Percentiles rank a stretch among this genome's conserved stretches.
phyloP scores from a whole-genome alignment of 345 rosid genomes.

The Syzygium aromaticum region DNA sequence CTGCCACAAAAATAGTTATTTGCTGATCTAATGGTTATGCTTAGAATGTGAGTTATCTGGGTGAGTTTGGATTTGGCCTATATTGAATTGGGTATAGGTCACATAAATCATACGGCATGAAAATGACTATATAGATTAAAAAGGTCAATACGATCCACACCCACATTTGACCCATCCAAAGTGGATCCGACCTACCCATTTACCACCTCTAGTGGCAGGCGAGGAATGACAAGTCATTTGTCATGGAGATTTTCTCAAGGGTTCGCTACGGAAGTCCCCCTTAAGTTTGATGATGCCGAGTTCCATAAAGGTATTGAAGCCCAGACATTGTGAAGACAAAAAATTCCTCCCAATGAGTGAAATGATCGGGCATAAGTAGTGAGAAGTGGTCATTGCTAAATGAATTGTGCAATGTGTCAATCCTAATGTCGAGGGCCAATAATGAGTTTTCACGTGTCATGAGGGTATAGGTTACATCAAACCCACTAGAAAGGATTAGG shows the following conservation, averaged over 20 bases:
- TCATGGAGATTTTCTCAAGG: not conserved
- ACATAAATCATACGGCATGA: not conserved
- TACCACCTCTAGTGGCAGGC: not conserved
- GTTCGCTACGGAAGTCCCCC: accelerated
- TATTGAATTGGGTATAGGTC: not conserved
- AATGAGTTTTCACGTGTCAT: not conserved
- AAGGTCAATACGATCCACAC: not conserved
- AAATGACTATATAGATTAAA: not conserved
- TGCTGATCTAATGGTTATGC: not conserved
- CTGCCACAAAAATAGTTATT: not conserved
- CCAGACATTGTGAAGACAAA: not conserved
- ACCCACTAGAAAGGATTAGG: not conserved
- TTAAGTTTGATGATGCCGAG: not conserved
- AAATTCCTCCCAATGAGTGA: not conserved
- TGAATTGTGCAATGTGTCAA: not conserved
- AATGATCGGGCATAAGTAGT: not conserved
- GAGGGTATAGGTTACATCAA: not conserved
- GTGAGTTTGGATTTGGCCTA: not conserved
- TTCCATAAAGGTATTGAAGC: not conserved
- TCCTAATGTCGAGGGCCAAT: not conserved
- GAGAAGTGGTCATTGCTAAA: not conserved
- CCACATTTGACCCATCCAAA: not conserved
- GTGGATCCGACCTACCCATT: accelerated
- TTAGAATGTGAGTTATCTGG: not conserved
- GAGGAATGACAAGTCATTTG: not conserved